Conservation (phyloP, 805 yeast genomes). For the Hanseniaspora taiwanica region DNA sequence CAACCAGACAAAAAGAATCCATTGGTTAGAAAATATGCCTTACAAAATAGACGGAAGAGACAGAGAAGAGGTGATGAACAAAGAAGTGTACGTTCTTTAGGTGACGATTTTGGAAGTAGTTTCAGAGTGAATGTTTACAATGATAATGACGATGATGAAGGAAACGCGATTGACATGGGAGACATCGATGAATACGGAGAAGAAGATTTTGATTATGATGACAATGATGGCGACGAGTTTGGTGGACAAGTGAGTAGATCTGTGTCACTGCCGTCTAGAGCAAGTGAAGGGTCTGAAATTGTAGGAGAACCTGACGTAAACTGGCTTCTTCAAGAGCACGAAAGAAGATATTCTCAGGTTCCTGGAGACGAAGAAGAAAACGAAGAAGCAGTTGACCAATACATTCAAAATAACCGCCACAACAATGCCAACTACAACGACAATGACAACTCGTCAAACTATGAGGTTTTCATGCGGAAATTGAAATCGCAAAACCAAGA, state of each 20-base stretch:
- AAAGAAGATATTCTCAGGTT: constrained; percentile 22
- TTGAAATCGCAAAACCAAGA: constrained; percentile 12
- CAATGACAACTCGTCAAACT: constrained; percentile 12
- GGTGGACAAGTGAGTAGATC: constrained; percentile 29
- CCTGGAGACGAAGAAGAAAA: background rate
- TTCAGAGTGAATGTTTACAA: constrained; percentile 10
- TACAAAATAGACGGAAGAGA: constrained; percentile 6
- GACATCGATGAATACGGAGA: constrained; percentile 14
- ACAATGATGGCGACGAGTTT: constrained; percentile 13
- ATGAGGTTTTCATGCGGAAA: constrained; percentile 21
- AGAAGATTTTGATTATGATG: constrained; percentile 12
- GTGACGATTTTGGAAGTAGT: constrained; percentile 24
- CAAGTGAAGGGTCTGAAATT: constrained; percentile 15
- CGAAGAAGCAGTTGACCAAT: constrained; percentile 5
- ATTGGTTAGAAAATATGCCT: constrained; percentile 14
- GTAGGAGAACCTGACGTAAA: constrained; percentile 23
- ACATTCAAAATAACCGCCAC: background rate
- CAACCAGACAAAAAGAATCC: constrained; percentile 32
- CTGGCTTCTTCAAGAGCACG: constrained; percentile 30
- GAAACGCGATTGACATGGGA: too few species aligned
- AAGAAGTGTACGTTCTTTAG: constrained; percentile 29
- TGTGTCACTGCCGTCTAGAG: constrained; percentile 28
- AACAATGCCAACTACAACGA: background rate
- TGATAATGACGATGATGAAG: background rate
- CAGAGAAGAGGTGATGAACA: constrained; percentile 21